These are phyloP conservation scores for Penicillium daleae DNA, from an alignment of 495 filamentous ascomycete species.

Conservation along the genomic window DNA sequence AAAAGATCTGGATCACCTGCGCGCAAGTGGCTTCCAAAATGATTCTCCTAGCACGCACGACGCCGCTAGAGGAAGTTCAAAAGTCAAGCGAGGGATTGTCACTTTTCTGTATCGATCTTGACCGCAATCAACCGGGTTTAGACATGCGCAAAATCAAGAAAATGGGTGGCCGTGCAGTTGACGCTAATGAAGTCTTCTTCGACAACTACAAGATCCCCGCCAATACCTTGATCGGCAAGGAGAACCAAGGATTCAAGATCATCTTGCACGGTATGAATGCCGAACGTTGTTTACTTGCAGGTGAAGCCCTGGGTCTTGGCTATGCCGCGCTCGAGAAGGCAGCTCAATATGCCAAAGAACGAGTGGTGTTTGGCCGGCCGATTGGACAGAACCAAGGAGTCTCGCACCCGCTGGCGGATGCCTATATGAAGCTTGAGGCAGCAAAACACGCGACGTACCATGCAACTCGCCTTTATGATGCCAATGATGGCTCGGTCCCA, in stretches of 20 bases:
- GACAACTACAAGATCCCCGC: conserved; percentile 68
- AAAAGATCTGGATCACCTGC: conserved; percentile 85
- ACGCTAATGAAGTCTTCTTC: conserved; percentile 85
- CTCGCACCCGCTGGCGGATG: conserved; percentile 72
- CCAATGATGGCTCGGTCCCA: conserved; percentile 56
- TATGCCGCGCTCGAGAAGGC: conserved; percentile 71
- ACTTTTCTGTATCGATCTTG: conserved; percentile 75
- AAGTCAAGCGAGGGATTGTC: conserved; percentile 73
- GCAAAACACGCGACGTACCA: conserved; percentile 80
- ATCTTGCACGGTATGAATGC: conserved; percentile 85
- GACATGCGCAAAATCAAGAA: conserved; percentile 75
- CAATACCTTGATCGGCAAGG: conserved; percentile 65
- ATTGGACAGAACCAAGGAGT: conserved; percentile 80
- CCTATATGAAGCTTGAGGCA: conserved; percentile 79
- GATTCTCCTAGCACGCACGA: conserved; percentile 77
- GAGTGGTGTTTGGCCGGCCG: conserved; percentile 69
- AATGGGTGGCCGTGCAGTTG: conserved; percentile 79
- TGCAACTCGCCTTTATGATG: conserved; percentile 73
- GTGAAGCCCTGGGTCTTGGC: conserved; percentile 76
- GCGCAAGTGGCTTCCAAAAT: conserved; percentile 78
- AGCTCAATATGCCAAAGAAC: conserved; percentile 66
- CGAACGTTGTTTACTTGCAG: conserved; percentile 75
- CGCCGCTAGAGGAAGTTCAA: conserved; percentile 63
- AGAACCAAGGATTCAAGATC: conserved; percentile 75
- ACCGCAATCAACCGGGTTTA: conserved; percentile 57